Base-by-base conservation (phyloP, 305 asterid genomes). In the Fraxinus baroniana region DNA sequence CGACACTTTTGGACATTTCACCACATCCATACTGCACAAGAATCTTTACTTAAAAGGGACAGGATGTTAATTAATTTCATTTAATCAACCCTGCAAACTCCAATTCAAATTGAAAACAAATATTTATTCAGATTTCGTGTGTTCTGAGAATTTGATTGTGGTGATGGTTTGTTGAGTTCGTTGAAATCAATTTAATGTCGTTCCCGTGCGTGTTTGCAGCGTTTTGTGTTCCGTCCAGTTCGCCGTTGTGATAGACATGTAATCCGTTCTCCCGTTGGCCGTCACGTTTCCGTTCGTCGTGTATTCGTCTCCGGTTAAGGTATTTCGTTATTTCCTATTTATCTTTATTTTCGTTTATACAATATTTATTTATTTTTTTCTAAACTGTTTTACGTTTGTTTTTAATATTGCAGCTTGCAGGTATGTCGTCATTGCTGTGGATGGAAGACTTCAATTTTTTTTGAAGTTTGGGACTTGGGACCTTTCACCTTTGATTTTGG, bases 1-100 rank as follows among this genome's bases (percentile, higher is more conserved):
- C 88, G 87, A 87, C 87, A 80, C 39, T 81, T 82, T 85, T 88
- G 88, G 87, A 87, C 88, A 66, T 64, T 84, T 79, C 76, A 70
- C 71, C 83, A 79, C 44, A 71, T 41, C 7, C n/a, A 26, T 0
- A 24, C 33, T 64, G 32, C 80, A 84, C 62, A 75, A 22, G 41
- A 74, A 82, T 39, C 60, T 72, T 76, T 81, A 82, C 77, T 35
- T 35, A 64, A 41, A 57, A 80, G 17, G 75, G 75, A 30, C 64
- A 49, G 30, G 8, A 66, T 6, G 71, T 30, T 60, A 26, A 44
- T 66, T 44, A 35, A 15, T 80, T 22, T 70, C 89, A 76, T 78
- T 46, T 80, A 76, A 79, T 49, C 28, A 76, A 68, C 7, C 60
- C 6, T 26, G 81, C 13, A 81, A 77, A 83, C 73, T 62, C 39